A percentile compares a stretch with the other conserved stretches of the same genome.
phyloP scores from a whole-genome alignment of 2,329 filamentous ascomycete genomes.

The Tolypocladium guangdongense region DNA sequence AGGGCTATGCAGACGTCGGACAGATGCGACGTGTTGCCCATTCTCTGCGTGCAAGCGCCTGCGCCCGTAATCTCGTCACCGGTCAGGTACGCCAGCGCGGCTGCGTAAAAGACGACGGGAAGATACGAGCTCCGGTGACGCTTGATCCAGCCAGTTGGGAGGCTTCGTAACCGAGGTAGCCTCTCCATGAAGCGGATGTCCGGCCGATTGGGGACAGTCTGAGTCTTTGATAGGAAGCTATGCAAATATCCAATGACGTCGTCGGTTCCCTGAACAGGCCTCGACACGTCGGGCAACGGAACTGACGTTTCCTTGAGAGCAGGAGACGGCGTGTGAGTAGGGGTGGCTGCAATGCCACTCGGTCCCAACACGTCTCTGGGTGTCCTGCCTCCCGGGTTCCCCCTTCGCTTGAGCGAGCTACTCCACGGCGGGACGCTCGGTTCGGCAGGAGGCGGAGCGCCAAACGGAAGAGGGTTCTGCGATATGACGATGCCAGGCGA shows the following conservation, averaged over 20 bases:
- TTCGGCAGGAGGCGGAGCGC: slow-evolving; percentile 5
- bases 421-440: background rate
- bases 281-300: background rate
- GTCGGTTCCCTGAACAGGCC: background rate
- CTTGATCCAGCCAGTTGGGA: slow-evolving; percentile 16
- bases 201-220: slow-evolving; percentile 8
- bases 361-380: background rate
- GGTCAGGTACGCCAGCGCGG: slow-evolving; percentile 19
- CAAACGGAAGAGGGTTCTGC: slow-evolving; percentile 9
- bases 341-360: background rate
- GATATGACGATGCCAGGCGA: slow-evolving; percentile 19
- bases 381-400: background rate
- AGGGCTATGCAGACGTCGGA: slow-evolving; percentile 17
- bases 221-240: slow-evolving; percentile 8
- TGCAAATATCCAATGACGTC: slow-evolving; percentile 13
- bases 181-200: slow-evolving; percentile 13
- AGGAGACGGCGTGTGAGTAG: too few species aligned
- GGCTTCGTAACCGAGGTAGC: slow-evolving; percentile 11
- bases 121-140: slow-evolving; percentile 10
- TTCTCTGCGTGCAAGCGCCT: slow-evolving; percentile 2
- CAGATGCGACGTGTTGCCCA: slow-evolving; percentile 8
- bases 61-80: slow-evolving; percentile 14
- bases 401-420: too few species aligned
- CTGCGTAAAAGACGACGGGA: slow-evolving; percentile 13
- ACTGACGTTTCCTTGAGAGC: too few species aligned